Evolutionary conservation across 176 grass and related monocot genomes (phyloP).

Genomic region (Ensete glaucum): DNA sequence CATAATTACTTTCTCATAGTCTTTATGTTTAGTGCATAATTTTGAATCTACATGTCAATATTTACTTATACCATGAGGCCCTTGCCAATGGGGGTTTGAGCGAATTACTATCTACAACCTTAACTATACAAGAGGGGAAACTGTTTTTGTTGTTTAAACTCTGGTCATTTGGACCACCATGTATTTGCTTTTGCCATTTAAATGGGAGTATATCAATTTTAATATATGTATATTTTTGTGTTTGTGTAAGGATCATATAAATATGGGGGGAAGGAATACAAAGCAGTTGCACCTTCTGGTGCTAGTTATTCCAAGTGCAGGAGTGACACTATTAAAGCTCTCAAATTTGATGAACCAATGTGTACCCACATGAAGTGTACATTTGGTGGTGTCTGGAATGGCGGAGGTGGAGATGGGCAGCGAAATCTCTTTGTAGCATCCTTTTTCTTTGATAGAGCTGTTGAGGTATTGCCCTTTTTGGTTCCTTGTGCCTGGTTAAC

Average conservation of each 20-base stretch:
- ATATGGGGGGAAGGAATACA: slow-evolving; percentile 49
- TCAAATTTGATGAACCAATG: slow-evolving; percentile 69
- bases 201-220: not conserved
- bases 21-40: too few species aligned
- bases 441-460: slow-evolving; percentile 93
- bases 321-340: slow-evolving; percentile 53
- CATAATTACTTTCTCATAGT: too few species aligned
- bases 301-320: slow-evolving; percentile 82
- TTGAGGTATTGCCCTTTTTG: slow-evolving; percentile 42
- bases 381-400: slow-evolving; percentile 95
- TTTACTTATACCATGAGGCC: not conserved
- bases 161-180: too few species aligned
- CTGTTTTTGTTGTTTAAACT: too few species aligned
- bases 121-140: not conserved
- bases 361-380: slow-evolving; percentile 99
- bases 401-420: slow-evolving; percentile 93
- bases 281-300: slow-evolving; percentile 57
- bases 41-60: too few species aligned
- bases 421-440: slow-evolving; percentile 94
- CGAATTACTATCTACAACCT: not conserved
- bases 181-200: not conserved
- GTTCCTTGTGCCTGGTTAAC: not conserved
- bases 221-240: not conserved
- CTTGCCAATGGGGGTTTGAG: not conserved
- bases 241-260: slow-evolving; percentile 49